Evolutionary conservation across 2,329 filamentous ascomycete species (phyloP).

Genomic region (Knoxdaviesia proteae): DNA sequence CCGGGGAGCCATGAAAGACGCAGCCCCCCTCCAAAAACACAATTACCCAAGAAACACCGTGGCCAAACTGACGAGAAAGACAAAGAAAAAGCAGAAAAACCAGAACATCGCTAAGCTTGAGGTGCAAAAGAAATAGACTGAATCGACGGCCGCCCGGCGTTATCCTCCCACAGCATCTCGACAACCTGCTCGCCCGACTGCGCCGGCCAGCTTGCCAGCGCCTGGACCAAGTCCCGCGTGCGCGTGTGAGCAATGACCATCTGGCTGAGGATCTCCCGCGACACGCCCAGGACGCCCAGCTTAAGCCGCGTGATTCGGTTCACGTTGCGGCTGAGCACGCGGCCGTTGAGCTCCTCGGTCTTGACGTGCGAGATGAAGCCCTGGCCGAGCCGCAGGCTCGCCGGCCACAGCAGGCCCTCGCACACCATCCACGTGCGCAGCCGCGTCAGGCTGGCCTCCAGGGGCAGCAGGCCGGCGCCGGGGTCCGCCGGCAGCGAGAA

Average conservation of each 20-base stretch:
- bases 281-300: too few species aligned
- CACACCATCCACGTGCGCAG: slow-evolving; percentile 3
- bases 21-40: too few species aligned
- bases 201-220: too few species aligned
- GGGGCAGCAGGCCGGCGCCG: slow-evolving; percentile 4
- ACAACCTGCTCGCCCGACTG: background rate
- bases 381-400: background rate
- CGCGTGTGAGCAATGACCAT: too few species aligned
- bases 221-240: too few species aligned
- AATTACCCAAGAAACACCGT: too few species aligned
- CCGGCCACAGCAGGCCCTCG: background rate
- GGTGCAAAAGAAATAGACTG: background rate
- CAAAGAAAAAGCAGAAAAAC: background rate
- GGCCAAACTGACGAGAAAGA: background rate
- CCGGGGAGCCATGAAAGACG: too few species aligned
- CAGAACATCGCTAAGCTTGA: background rate
- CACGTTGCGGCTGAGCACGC: too few species aligned
- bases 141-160: background rate
- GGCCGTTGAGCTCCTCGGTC: too few species aligned
- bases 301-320: too few species aligned
- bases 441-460: slow-evolving; percentile 1
- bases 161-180: slow-evolving; percentile 1
- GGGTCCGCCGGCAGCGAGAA: slow-evolving; percentile 4
- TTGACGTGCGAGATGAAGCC: slow-evolving; percentile 1
- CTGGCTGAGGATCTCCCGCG: too few species aligned